Evolutionary conservation across 495 filamentous ascomycete genomes (phyloP), one percentile per base, ranked within the genome.

Genomic region (Elasticomyces elasticus): DNA sequence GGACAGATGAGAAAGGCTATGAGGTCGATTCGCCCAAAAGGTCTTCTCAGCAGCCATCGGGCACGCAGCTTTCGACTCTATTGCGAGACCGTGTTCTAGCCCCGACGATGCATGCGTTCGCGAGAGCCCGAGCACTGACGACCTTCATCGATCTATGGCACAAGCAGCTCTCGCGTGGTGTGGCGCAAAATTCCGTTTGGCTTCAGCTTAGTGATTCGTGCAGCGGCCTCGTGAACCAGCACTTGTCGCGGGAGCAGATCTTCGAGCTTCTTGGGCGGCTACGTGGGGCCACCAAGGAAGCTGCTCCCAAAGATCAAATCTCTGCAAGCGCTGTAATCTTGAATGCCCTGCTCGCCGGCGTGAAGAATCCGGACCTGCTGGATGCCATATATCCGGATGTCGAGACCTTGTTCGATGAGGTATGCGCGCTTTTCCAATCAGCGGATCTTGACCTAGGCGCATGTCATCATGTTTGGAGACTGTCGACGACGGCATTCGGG

Each of bases 131-230:
- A 63, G 78, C 88, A 55, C 62, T 92, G 28, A 57, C 75, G 7
- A 74, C 74, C 3, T 92, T 91, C 62, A 68, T 89, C 59, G 70
- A 74, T 27, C 63, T 77, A 13, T 92, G 87, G 87, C 71, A 78
- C 40, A 66, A 71, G 10, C 79, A 84, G 59, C 74, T 91, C 9
- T 60, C 69, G 28, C 24, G 44, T 4, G 27, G 10, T 23, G 24
- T 30, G 11, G 25, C 37, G 3, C 9, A 40, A 10, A 23, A 20
- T 17, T 43, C 15, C n/a, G 23, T 49, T 11, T 59, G 56, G 56
- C 19, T 35, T 9, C 33, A 54, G 15, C 33, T 61, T 0, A 5
- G 23, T n/a, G 5, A 15, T 5, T 25, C 54, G 1, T 51, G 57
- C 15, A 19, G n/a, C 11, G 42, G 23, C 5, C 11, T 57, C 13